phyloP scores from a whole-genome alignment of 371 early-diverging fungal species.

The Mucor racemosus region DNA sequence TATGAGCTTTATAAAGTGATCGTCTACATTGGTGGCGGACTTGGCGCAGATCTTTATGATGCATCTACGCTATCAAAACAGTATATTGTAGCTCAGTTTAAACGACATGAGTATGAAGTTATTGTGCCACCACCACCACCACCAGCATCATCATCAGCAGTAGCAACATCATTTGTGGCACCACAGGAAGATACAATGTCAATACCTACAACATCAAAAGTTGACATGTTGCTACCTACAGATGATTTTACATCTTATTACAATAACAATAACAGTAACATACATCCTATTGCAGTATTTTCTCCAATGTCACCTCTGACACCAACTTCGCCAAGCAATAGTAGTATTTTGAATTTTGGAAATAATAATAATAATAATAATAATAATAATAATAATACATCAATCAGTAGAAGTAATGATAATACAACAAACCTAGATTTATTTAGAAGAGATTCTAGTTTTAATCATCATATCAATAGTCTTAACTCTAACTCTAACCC shows the following conservation, averaged over 20 bases:
- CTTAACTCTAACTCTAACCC: too few species aligned
- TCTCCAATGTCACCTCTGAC: constrained; percentile 24
- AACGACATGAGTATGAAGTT: constrained; percentile 22
- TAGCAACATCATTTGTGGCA: background rate
- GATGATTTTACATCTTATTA: constrained; percentile 1
- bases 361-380: background rate
- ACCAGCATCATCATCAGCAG: constrained; percentile 9
- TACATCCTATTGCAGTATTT: constrained; percentile 18
- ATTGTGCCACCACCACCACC: background rate
- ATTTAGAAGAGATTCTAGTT: background rate
- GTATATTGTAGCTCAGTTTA: constrained; percentile 44
- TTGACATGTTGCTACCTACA: background rate
- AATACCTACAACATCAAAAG: background rate
- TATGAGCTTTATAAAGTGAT: constrained; percentile 52
- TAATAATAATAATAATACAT: background rate
- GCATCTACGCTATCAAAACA: constrained; percentile 32
- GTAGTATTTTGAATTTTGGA: background rate
- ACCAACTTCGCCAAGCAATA: constrained; percentile 17
- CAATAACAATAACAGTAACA: background rate
- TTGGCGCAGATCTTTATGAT: constrained; percentile 57
- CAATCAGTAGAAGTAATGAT: background rate
- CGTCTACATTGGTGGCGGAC: constrained; percentile 64
- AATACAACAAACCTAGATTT: background rate
- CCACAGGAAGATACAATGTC: background rate
- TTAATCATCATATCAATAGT: too few species aligned